These are phyloP conservation scores for Bombardia bombarda DNA, from an alignment of 495 filamentous ascomycete genomes.

Conservation along the genomic window DNA sequence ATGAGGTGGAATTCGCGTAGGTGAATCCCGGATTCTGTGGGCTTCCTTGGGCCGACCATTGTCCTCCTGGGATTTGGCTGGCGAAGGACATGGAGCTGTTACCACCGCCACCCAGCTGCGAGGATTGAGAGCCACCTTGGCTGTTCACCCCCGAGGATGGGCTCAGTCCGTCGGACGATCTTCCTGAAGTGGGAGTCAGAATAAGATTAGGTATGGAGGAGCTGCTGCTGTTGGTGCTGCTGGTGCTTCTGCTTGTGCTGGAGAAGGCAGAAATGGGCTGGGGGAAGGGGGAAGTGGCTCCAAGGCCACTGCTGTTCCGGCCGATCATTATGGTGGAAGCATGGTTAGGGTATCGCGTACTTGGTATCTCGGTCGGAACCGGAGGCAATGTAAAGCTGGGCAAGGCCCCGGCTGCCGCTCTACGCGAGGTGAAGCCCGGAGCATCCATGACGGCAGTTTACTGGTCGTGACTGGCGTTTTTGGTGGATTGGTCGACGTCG, in stretches of 20 bases:
- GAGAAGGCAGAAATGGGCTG: slow-evolving; percentile 51
- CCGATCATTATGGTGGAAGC: slow-evolving; percentile 10
- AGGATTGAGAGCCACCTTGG: slow-evolving; percentile 42
- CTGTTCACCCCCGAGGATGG: slow-evolving; percentile 53
- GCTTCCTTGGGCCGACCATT: slow-evolving; percentile 46
- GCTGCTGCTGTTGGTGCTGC: slow-evolving; percentile 38
- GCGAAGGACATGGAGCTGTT: slow-evolving; percentile 35
- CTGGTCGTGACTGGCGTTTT: too few relatives aligned
- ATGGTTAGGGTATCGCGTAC: slow-evolving; percentile 31
- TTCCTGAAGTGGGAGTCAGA: slow-evolving; percentile 36
- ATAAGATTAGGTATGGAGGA: slow-evolving; percentile 39
- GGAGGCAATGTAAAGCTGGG: slow-evolving; percentile 51
- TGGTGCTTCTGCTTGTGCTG: slow-evolving; percentile 47
- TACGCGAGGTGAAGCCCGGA: slow-evolving; percentile 35
- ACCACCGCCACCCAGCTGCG: slow-evolving; percentile 29
- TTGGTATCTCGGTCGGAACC: slow-evolving; percentile 36
- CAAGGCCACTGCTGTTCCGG: slow-evolving; percentile 7
- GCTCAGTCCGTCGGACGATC: slow-evolving; percentile 51
- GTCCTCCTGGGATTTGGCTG: slow-evolving; percentile 40
- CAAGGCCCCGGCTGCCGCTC: slow-evolving; percentile 52
- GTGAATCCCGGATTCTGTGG: slow-evolving; percentile 39
- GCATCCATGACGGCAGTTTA: background rate
- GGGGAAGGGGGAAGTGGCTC: slow-evolving; percentile 30
- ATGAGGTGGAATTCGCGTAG: slow-evolving; percentile 45
- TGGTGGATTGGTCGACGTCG: background rate